These are phyloP conservation scores for Chaetomium sp. DNA, from an alignment of 2,329 filamentous ascomycete species.

Conservation along the genomic window DNA sequence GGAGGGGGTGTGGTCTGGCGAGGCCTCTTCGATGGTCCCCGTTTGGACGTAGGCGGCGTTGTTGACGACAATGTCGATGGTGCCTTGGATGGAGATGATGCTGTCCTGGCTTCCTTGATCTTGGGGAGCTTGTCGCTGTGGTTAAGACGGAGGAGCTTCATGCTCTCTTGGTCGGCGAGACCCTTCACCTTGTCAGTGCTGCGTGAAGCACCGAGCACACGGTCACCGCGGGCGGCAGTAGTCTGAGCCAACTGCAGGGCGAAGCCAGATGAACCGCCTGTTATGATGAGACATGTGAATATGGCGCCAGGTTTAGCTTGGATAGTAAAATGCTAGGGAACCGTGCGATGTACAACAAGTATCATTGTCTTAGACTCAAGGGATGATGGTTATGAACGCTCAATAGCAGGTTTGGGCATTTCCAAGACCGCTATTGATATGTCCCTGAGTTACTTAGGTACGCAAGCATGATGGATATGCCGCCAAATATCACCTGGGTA, in stretches of 20 bases:
- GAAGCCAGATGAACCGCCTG: constrained; percentile 30
- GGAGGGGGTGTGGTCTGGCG: constrained; percentile 20
- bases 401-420: too few relatives aligned
- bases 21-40: constrained; percentile 23
- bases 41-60: constrained; percentile 27
- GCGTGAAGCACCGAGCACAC: constrained; percentile 28
- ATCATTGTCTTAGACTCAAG: too few relatives aligned
- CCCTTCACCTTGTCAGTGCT: constrained; percentile 15
- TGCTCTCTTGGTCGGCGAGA: constrained; percentile 12
- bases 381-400: too few relatives aligned
- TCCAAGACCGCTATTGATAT: too few relatives aligned
- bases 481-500: too few relatives aligned
- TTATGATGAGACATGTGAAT: constrained; percentile 27
- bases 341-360: too few relatives aligned
- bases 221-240: constrained; percentile 25
- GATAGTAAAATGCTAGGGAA: too few relatives aligned
- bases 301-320: constrained; percentile 12
- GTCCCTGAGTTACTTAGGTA: too few relatives aligned
- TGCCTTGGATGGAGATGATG: constrained; percentile 16
- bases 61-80: constrained; percentile 28
- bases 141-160: constrained; percentile 20
- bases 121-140: constrained; percentile 20
- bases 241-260: constrained; percentile 22
- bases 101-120: constrained; percentile 16
- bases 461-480: too few relatives aligned